These are phyloP conservation scores for Aureobasidium lini DNA, from an alignment of 2,329 filamentous ascomycete genomes.

Conservation along the genomic window DNA sequence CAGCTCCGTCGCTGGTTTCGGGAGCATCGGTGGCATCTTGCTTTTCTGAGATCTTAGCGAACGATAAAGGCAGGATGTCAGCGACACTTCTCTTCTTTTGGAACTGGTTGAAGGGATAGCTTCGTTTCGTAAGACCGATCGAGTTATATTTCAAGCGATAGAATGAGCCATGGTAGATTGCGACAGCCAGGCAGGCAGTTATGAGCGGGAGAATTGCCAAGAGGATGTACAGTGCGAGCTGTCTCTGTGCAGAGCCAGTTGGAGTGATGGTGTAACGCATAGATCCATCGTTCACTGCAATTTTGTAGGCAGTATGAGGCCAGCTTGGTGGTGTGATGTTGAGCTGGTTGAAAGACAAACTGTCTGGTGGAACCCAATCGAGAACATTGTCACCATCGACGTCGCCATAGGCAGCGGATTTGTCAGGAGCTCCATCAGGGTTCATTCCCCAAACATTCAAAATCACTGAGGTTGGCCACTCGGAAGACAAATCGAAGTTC, in stretches of 20 bases:
- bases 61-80: neutral
- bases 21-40: neutral
- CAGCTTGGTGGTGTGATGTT: constrained; percentile 53
- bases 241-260: constrained; percentile 45
- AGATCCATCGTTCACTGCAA: constrained; percentile 49
- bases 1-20: neutral
- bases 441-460: constrained; percentile 62
- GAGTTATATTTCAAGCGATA: constrained; percentile 58
- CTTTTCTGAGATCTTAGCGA: neutral
- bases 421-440: constrained; percentile 54
- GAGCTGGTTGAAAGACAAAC: constrained; percentile 47
- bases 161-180: constrained; percentile 53
- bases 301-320: constrained; percentile 48
- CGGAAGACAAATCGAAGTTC: constrained; percentile 54
- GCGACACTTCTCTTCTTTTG: neutral
- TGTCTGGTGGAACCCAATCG: constrained; percentile 55
- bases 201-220: constrained; percentile 47
- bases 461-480: constrained; percentile 56
- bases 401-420: constrained; percentile 53
- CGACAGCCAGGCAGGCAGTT: constrained; percentile 44
- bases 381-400: constrained; percentile 53
- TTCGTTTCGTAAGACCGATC: constrained; percentile 38
- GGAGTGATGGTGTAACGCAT: constrained; percentile 47
- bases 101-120: neutral
- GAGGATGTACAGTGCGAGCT: constrained; percentile 49